These are phyloP conservation scores for Oenanthe javanica DNA, from an alignment of 140 eudicot species.

Conservation along the genomic window DNA sequence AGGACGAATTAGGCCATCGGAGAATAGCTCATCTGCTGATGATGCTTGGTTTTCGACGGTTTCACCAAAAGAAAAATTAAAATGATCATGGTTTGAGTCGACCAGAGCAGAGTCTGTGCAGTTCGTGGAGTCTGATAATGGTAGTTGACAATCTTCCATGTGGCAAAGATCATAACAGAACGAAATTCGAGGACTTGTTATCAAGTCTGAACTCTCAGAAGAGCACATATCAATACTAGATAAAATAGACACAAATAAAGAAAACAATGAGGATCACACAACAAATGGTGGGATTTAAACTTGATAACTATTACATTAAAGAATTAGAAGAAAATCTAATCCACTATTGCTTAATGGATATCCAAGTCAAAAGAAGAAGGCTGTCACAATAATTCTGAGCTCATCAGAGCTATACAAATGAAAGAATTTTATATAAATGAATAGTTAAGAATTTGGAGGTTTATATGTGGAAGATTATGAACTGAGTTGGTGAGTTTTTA, in stretches of 20 bases:
- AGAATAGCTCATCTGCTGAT: constrained; percentile 44
- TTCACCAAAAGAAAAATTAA: constrained; percentile 27
- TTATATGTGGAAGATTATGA: not conserved
- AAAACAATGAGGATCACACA: not conserved
- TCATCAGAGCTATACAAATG: not conserved
- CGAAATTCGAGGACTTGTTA: constrained; percentile 36
- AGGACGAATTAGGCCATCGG: constrained; percentile 34
- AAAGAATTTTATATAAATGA: not conserved
- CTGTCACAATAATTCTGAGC: constrained; percentile 2
- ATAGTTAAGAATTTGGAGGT: too few relatives aligned
- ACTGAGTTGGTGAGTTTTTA: not conserved
- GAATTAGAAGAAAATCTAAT: not conserved
- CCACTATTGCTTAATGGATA: not conserved
- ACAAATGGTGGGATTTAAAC: not conserved
- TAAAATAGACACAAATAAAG: not conserved
- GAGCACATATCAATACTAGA: constrained; percentile 21
- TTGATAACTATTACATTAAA: not conserved
- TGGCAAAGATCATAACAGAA: constrained; percentile 35
- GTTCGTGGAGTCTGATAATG: constrained; percentile 12
- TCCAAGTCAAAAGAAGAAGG: constrained; percentile 8
- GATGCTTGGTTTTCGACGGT: constrained; percentile 12
- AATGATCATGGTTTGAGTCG: constrained; percentile 17
- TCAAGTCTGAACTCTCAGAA: constrained; percentile 24
- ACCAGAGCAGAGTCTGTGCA: too few relatives aligned
- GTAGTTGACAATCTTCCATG: not conserved